These are phyloP conservation scores for Tuber calosporum DNA, from an alignment of 495 filamentous ascomycete species.

Conservation along the genomic window DNA sequence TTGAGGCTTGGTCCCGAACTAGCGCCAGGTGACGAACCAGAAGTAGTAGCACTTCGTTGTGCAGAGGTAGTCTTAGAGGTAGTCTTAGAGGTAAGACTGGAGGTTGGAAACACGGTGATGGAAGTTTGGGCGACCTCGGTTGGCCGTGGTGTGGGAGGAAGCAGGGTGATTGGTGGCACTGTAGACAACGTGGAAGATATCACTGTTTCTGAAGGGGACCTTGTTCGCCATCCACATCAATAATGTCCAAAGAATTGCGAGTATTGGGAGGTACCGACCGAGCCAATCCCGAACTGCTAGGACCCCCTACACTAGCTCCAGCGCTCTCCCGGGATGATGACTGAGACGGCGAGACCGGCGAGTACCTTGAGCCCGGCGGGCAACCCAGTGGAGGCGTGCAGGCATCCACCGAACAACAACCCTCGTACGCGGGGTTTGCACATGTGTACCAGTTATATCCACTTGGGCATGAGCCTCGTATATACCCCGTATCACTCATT, in stretches of 20 bases:
- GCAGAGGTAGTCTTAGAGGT: background rate
- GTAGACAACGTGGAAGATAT: background rate
- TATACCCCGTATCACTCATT: background rate
- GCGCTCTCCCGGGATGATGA: too few relatives aligned
- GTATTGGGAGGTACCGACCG: too few relatives aligned
- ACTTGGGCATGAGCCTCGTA: background rate
- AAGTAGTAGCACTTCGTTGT: background rate
- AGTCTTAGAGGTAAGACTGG: too few relatives aligned
- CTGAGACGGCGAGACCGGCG: background rate
- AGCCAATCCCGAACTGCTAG: background rate
- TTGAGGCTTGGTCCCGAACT: background rate
- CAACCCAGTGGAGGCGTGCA: background rate
- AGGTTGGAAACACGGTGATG: background rate
- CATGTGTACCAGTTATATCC: background rate
- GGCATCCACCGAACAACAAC: background rate
- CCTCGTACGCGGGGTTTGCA: background rate
- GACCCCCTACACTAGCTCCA: too few relatives aligned
- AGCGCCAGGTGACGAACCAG: background rate
- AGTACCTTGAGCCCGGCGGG: background rate
- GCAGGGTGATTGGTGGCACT: background rate
- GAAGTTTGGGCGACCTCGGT: background rate
- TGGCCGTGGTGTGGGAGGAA: background rate
- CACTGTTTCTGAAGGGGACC: background rate
- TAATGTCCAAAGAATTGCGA: too few relatives aligned
- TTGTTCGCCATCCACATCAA: background rate